These are phyloP conservation scores for Orbilia blumenaviensis DNA, from an alignment of 2,329 filamentous ascomycete species.

Conservation along the genomic window DNA sequence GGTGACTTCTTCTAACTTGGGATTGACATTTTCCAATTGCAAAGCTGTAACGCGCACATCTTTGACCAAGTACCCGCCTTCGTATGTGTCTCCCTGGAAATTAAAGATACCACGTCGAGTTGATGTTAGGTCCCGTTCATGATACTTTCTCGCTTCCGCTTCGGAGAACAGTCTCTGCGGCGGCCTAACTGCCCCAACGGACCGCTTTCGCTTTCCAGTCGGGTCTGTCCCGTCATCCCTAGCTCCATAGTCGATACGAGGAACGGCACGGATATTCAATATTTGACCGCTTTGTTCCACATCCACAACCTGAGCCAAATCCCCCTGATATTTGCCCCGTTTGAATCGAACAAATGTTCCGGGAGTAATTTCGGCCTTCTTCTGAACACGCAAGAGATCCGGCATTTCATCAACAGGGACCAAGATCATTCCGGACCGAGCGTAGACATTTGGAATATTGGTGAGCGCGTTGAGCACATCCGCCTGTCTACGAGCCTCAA, in stretches of 20 bases:
- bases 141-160: slow-evolving; percentile 86
- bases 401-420: slow-evolving; percentile 98
- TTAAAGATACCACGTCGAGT: slow-evolving; percentile 75
- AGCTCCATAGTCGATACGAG: slow-evolving; percentile 88
- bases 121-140: slow-evolving; percentile 70
- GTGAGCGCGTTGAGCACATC: slow-evolving; percentile 86
- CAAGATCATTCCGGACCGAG: slow-evolving; percentile 82
- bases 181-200: slow-evolving; percentile 72
- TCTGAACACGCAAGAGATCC: slow-evolving; percentile 87
- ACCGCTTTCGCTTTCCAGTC: slow-evolving; percentile 79
- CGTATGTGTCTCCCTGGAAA: slow-evolving; percentile 88
- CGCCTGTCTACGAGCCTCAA: slow-evolving; percentile 86
- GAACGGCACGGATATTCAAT: slow-evolving; percentile 85
- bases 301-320: slow-evolving; percentile 90
- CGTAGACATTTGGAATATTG: slow-evolving; percentile 87
- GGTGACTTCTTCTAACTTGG: slow-evolving; percentile 93
- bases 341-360: slow-evolving; percentile 92
- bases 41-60: slow-evolving; percentile 90
- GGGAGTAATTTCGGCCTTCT: slow-evolving; percentile 82
- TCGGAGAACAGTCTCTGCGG: slow-evolving; percentile 93
- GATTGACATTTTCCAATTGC: slow-evolving; percentile 88
- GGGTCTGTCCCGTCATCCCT: slow-evolving; percentile 75
- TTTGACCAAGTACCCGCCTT: slow-evolving; percentile 92
- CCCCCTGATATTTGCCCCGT: slow-evolving; percentile 81
- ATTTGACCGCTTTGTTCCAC: slow-evolving; percentile 93